Evolutionary conservation across 768 basidiomycete species (phyloP).

Genomic region (Tricholoma saponaceum): DNA sequence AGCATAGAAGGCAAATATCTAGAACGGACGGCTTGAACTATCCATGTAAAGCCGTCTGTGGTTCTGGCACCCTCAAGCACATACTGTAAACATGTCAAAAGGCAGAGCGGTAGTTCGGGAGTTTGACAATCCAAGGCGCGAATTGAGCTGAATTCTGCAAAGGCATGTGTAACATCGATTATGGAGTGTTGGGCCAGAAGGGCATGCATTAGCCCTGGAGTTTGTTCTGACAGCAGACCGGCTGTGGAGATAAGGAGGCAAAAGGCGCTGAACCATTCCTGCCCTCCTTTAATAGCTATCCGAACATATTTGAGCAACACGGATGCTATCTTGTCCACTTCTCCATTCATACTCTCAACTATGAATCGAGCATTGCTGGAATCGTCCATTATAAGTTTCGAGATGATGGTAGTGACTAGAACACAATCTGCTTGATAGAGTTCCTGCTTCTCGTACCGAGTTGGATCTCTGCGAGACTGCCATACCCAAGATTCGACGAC

Average conservation of each 20-base stretch:
- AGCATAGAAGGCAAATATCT: too few species aligned
- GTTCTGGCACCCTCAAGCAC: neutral
- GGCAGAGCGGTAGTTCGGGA: neutral
- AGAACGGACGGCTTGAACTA: neutral
- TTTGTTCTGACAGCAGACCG: neutral
- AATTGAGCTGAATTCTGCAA: neutral
- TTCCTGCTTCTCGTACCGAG: neutral
- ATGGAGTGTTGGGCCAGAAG: neutral
- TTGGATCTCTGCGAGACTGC: neutral
- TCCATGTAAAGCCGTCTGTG: neutral
- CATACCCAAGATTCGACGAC: neutral
- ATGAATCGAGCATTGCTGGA: neutral
- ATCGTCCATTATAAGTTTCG: neutral
- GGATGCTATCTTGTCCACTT: neutral
- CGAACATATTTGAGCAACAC: neutral
- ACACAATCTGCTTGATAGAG: neutral
- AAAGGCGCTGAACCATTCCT: neutral
- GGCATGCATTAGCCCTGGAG: neutral
- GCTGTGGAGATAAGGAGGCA: neutral
- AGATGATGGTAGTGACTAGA: neutral
- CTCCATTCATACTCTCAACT: neutral
- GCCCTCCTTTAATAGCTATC: neutral
- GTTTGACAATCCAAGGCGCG: neutral
- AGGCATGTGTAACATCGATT: neutral
- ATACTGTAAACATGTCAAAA: neutral